Conservation (phyloP, 768 basidiomycete genomes). For the Ramaria rubella region DNA sequence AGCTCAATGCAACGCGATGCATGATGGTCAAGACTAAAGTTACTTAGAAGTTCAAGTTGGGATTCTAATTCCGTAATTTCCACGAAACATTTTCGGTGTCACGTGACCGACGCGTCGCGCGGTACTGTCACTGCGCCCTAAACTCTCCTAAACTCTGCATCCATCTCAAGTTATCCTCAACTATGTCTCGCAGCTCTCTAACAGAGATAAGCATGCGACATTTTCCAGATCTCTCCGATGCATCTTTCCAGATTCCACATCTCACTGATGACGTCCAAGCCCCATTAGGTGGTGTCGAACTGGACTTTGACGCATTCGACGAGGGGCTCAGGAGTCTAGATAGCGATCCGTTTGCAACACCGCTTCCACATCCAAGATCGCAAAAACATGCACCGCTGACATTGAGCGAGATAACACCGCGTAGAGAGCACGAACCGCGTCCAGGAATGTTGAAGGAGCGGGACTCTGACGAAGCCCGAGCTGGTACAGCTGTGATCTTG, state of each 20-base stretch:
- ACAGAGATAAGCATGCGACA: constrained; percentile 19
- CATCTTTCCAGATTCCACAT: constrained; percentile 44
- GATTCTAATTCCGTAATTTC: neutral
- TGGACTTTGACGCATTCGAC: constrained; percentile 35
- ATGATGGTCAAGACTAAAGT: neutral
- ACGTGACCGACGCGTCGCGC: constrained; percentile 9
- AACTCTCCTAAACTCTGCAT: neutral
- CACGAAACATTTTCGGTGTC: neutral
- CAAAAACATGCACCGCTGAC: constrained; percentile 30
- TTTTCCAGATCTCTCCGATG: constrained; percentile 23
- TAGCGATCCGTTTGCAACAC: constrained; percentile 34
- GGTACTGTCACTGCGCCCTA: neutral
- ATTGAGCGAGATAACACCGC: constrained; percentile 37
- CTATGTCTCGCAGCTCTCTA: neutral
- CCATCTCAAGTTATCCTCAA: neutral
- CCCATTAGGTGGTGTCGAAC: constrained; percentile 11
- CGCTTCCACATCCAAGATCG: constrained; percentile 22
- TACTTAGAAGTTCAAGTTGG: neutral
- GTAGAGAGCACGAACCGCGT: too few species aligned
- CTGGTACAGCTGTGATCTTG: too few species aligned
- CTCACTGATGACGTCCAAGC: constrained; percentile 18
- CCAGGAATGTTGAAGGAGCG: too few species aligned
- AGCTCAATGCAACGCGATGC: neutral
- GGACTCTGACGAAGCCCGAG: constrained; percentile 19
- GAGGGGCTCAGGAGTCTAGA: constrained; percentile 41